Base-by-base conservation (phyloP, 257 asterid genomes). In the Handroanthus guayacan region DNA sequence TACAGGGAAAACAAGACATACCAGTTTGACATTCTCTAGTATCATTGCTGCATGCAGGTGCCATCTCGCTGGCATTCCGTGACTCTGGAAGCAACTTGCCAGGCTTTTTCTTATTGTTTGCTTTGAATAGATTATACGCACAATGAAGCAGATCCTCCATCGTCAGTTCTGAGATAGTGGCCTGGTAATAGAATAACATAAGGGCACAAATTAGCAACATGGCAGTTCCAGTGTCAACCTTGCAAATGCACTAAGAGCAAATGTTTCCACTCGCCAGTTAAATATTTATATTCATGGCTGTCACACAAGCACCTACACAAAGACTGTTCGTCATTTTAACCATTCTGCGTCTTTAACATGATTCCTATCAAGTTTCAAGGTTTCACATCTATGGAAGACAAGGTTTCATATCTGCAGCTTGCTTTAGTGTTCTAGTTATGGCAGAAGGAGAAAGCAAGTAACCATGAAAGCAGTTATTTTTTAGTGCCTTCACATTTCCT, bases 81-180 rank as follows among this genome's bases (percentile, higher is more conserved):
- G 80, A 79, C 54, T 68, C 86, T 54, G 83, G 70, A 70, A 31
- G 79, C 65, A 63, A 47, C 25, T 77, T 76, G 20, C 68, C 87
- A 43, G 84, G 72, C 47, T 45, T 81, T 37, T 66, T 84, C 67
- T 72, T 76, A 67, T 64, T 60, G 76, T 80, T 43, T 48, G 78
- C 74, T 69, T 67, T 63, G 57, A 93, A 61, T 63, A 87, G 58
- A 78, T 85, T 88, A 78, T 80, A 62, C 55, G 86, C 81, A 76
- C 97, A 91, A 58, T 72, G 75, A 73, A 92, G 88, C 56, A 94
- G 76, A 83, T 94, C 95, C 72, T 83, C 88, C 71, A 89, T 50
- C 10, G 92, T 81, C 82, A 83, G 31, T 55, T 80, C 90, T 44
- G 86, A 41, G 72, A 82, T 61, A 68, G 80, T 79, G 74, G 61